Conservation (phyloP, 2,329 filamentous ascomycete species). For the Calonectria fujianensis region DNA sequence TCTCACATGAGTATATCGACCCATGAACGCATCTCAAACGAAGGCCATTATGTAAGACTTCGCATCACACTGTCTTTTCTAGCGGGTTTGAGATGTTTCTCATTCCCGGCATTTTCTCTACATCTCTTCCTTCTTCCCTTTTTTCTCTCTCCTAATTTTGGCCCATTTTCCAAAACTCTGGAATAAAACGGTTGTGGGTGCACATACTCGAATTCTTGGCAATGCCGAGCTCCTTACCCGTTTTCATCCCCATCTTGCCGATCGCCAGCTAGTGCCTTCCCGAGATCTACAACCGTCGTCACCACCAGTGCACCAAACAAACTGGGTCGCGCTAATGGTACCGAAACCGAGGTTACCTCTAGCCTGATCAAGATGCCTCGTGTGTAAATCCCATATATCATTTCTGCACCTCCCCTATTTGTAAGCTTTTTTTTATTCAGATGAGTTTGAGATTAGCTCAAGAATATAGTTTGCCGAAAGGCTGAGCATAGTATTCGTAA, state of each 20-base stretch:
- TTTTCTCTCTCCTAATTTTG: background rate
- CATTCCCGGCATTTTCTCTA: background rate
- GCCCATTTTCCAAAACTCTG: background rate
- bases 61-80: background rate
- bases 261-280: background rate
- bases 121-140: background rate
- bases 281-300: background rate
- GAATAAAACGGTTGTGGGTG: background rate
- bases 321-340: background rate
- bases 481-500: background rate
- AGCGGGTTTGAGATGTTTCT: background rate
- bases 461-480: background rate
- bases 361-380: background rate
- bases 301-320: background rate
- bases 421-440: background rate
- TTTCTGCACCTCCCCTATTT: background rate
- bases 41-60: background rate
- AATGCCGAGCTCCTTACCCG: background rate
- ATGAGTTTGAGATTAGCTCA: background rate
- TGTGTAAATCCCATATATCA: background rate
- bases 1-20: background rate
- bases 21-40: background rate
- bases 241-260: background rate
- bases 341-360: background rate
- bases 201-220: background rate